Conservation (phyloP, 2,329 filamentous ascomycete genomes). For the Pestalotiopsis sp. region DNA sequence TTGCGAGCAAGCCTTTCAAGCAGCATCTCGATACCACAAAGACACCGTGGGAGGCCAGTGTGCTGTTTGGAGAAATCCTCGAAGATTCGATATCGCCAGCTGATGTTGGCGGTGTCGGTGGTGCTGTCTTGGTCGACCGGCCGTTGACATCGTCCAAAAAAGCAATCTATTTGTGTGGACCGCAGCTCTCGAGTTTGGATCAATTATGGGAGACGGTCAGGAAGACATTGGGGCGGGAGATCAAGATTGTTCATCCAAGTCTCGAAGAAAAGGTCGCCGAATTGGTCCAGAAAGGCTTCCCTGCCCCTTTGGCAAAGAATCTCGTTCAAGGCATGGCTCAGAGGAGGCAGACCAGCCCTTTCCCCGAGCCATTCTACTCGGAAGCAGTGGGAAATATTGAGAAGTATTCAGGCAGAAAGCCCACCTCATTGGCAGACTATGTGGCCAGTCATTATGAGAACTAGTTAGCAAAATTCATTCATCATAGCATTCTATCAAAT, state of each 20-base stretch:
- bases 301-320: background rate
- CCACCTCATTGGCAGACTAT: background rate
- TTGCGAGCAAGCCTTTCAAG: background rate
- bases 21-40: background rate
- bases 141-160: background rate
- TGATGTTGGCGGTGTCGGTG: background rate
- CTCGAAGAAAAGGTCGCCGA: background rate
- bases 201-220: background rate
- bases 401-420: background rate
- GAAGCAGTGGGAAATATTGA: background rate
- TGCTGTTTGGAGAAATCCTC: background rate
- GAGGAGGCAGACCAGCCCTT: background rate
- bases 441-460: background rate
- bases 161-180: background rate
- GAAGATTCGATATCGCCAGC: background rate
- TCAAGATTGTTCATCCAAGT: background rate
- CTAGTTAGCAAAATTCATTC: too few relatives aligned
- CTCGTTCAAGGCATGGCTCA: background rate
- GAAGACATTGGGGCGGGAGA: background rate
- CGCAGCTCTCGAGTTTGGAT: background rate
- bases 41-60: background rate
- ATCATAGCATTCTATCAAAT: too few relatives aligned
- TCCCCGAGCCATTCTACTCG: background rate
- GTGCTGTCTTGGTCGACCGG: background rate
- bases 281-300: background rate